phyloP scores from a whole-genome alignment of 73 alveolate species.

The Vitrella brassicaformis region DNA sequence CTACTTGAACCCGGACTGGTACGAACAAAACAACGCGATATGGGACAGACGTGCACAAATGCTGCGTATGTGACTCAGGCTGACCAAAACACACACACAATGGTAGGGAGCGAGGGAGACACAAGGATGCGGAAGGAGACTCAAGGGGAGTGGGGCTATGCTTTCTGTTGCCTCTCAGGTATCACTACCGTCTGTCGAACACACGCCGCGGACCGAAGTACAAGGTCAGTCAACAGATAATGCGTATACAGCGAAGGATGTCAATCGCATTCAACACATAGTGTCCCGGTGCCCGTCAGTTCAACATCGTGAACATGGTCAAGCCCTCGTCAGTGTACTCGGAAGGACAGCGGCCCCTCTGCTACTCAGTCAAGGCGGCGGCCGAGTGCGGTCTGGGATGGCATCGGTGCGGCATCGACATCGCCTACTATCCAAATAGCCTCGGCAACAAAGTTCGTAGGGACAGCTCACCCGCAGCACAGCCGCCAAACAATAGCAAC shows the following conservation, averaged over 20 bases:
- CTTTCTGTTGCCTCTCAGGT: no score
- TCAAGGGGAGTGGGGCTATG: no score
- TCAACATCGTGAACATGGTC: slow-evolving; percentile 95
- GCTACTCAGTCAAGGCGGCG: slow-evolving; percentile 50
- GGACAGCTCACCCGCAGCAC: no score
- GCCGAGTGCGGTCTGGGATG: slow-evolving; percentile 45
- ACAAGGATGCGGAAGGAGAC: no score
- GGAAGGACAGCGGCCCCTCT: slow-evolving; percentile 81
- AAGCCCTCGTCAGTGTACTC: slow-evolving; percentile 90
- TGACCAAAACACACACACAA: slow-evolving; percentile 95
- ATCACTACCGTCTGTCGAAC: slow-evolving; percentile 83
- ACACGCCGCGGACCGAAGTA: slow-evolving; percentile 45
- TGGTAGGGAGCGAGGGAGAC: no score
- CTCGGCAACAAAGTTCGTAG: no score
- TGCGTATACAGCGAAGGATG: neutral
- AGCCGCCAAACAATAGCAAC: no score
- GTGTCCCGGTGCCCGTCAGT: slow-evolving; percentile 74
- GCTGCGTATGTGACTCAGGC: no score
- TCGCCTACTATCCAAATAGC: slow-evolving; percentile 72
- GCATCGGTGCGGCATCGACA: slow-evolving; percentile 78
- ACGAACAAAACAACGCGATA: no score
- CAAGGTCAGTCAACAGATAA: neutral
- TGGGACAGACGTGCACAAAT: no score
- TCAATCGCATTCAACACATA: neutral
- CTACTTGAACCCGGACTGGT: slow-evolving; percentile 90